Evolutionary conservation across 257 asterid genomes (phyloP), one percentile per base, ranked within the genome.

Genomic region (Leonotis leonurus): DNA sequence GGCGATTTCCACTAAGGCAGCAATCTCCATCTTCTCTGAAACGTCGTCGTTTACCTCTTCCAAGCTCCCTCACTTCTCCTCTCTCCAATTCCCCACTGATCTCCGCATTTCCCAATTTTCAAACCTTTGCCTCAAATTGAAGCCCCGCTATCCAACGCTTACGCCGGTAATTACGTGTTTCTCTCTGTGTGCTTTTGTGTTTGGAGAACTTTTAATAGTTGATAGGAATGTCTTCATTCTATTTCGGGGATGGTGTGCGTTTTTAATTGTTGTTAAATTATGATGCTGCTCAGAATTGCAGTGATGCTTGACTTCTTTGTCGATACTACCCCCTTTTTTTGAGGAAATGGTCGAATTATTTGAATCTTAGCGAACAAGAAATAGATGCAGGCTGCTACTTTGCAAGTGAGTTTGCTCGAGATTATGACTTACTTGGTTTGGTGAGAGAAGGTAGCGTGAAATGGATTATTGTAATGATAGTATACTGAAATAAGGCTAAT

Each of bases 1-100:
- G 97, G 87, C 97, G 77, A 76, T 82, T 76, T 80, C 91, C 17
- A 43, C 55, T n/a, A 68, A 81, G 45, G 81, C 83, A 17, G 69
- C 85, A 33, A 69, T 57, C 21, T 70, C 65, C 32, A 73, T 56
- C 22, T 65, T 60, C 33, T 62, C 62, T 13, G 58, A 59, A 61
- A 57, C 80, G 33, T 73, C 50, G 40, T 72, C 68, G 56, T 70
- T 77, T 21, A 25, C 61, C 33, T 36, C 62, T 46, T 35, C 87
- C 3, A 76, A 71, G 74, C 50, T 79, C 45, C 64, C 84, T 0
- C 68, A 49, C 52, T 71, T 84, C 18, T 79, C 91, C 37, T 76
- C 94, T 59, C 78, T 82, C 56, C 97, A 70, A 18, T 80, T 80
- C 44, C 77, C 82, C 1, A 33, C 72, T n/a, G 72, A 70, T 61